phyloP scores from a whole-genome alignment of 2,329 filamentous ascomycete species.

The Arthrinium phaeospermum region DNA sequence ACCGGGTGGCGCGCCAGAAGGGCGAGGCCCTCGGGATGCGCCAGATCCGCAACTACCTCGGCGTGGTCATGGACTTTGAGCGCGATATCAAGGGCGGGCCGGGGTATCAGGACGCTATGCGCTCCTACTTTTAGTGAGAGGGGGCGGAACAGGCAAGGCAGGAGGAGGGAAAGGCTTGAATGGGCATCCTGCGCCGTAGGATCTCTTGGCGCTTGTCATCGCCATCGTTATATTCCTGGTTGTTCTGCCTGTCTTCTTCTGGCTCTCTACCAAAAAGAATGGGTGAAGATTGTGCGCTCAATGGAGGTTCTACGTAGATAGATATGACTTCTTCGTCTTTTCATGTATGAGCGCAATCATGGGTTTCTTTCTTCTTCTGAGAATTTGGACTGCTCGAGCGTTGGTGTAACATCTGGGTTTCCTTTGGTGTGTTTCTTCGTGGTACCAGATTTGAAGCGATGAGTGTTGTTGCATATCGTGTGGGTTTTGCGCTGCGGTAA shows the following conservation, averaged over 20 bases:
- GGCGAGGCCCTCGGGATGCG: conserved; percentile 73
- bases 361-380: background rate
- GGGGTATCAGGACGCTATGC: conserved; percentile 71
- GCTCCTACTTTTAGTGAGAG: background rate
- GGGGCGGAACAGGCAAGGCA: background rate
- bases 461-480: background rate
- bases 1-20: conserved; percentile 81
- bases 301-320: background rate
- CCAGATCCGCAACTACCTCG: conserved; percentile 82
- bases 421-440: background rate
- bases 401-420: background rate
- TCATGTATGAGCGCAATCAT: background rate
- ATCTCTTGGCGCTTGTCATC: background rate
- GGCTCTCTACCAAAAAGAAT: background rate
- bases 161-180: background rate
- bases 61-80: conserved; percentile 83
- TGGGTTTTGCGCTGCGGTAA: background rate
- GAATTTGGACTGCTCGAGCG: background rate
- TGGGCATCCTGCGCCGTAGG: background rate
- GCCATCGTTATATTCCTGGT: background rate
- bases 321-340: background rate
- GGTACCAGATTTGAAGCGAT: background rate
- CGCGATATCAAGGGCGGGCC: conserved; percentile 80
- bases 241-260: background rate
- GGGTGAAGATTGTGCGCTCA: too few species aligned